A percentile compares a stretch with the other conserved stretches of the same genome.
Evolutionary conservation across 2,329 filamentous ascomycete genomes (phyloP).

Genomic region (Colletotrichum cuscutae): DNA sequence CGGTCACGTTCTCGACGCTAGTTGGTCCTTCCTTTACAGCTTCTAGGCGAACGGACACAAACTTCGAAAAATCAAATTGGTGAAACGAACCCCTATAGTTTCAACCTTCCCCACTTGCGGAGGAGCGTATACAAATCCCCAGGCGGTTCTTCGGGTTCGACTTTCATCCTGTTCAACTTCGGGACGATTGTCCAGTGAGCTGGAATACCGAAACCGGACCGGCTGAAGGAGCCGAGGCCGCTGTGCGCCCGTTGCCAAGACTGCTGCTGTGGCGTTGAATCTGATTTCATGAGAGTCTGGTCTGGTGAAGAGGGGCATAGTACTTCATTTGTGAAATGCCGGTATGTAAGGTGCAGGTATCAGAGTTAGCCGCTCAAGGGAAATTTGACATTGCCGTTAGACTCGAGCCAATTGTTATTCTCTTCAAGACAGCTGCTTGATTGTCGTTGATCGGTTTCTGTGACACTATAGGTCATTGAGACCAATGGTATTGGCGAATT

Average conservation of each 20-base stretch:
- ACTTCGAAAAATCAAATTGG: neutral
- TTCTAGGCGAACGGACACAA: neutral
- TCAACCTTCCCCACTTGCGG: neutral
- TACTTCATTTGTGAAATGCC: neutral
- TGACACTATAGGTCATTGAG: neutral
- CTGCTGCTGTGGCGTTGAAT: neutral
- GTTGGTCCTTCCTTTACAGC: neutral
- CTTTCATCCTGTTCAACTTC: neutral
- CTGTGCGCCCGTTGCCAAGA: neutral
- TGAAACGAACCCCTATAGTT: neutral
- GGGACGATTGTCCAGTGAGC: neutral
- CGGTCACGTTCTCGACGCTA: neutral
- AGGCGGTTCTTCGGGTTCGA: constrained; percentile 2
- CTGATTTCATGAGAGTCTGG: neutral
- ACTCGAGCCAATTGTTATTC: neutral
- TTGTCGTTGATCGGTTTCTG: neutral
- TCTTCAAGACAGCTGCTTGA: neutral
- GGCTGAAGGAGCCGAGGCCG: neutral
- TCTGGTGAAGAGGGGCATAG: neutral
- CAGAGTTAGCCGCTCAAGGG: neutral
- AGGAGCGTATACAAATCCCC: neutral
- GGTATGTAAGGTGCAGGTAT: neutral
- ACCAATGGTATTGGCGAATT: neutral
- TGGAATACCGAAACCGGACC: neutral
- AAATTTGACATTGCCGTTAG: neutral